Conservation (phyloP, 495 filamentous ascomycete species). For the Cairneyella variabilis region DNA sequence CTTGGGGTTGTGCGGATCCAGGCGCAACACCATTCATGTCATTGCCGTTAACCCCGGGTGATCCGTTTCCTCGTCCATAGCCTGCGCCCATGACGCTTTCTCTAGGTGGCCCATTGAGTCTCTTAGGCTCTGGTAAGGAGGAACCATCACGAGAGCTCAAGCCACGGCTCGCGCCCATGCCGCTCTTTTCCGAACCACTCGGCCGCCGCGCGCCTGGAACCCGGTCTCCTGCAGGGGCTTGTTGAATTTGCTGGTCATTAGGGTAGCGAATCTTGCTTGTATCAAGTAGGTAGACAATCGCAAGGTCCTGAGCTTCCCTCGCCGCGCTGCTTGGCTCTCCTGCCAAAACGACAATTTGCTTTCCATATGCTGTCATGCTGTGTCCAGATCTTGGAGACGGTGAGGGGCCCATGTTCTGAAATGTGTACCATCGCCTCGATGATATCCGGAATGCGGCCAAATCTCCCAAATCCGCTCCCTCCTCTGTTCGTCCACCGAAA, state of each 20-base stretch:
- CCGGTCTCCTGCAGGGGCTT: constrained; percentile 32
- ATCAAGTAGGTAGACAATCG: constrained; percentile 86
- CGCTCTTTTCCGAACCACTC: constrained; percentile 32
- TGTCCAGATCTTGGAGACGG: constrained; percentile 93
- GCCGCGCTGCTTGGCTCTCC: constrained; percentile 90
- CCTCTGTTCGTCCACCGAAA: constrained; percentile 94
- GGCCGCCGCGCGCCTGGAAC: constrained; percentile 34
- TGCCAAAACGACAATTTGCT: constrained; percentile 85
- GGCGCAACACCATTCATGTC: constrained; percentile 26
- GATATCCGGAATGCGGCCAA: constrained; percentile 92
- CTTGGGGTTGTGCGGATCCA: constrained; percentile 26
- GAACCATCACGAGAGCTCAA: constrained; percentile 61
- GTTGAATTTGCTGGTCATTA: constrained; percentile 61
- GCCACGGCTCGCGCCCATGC: constrained; percentile 30
- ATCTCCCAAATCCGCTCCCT: constrained; percentile 88
- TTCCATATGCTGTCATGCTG: constrained; percentile 93
- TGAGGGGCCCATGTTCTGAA: constrained; percentile 98
- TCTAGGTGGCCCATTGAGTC: constrained; percentile 46
- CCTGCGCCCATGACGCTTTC: constrained; percentile 49
- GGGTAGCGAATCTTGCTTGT: constrained; percentile 96
- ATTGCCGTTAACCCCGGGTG: constrained; percentile 26
- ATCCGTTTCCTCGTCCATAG: constrained; percentile 24
- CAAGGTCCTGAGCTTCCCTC: constrained; percentile 75
- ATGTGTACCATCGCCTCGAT: constrained; percentile 94
- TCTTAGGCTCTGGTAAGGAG: constrained; percentile 51